Percentiles rank a stretch among this genome's conserved stretches.
Conservation (phyloP, 1,284 basidiomycete species). For the Mrakiaceae sp. region DNA sequence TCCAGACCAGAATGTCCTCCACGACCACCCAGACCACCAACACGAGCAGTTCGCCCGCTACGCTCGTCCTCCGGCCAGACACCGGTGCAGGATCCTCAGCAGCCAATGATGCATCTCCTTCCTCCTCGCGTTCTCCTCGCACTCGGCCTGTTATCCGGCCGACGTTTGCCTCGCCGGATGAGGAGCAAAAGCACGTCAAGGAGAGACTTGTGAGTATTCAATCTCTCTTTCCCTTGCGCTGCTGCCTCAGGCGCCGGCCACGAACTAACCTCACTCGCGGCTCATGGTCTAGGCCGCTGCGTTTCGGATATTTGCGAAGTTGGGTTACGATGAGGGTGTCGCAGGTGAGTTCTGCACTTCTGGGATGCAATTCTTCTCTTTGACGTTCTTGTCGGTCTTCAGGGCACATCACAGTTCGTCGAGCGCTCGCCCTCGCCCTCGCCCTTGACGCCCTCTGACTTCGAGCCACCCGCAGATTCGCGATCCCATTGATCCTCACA, state of each 20-base stretch:
- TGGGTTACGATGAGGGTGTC: constrained; percentile 51
- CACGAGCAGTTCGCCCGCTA: not conserved
- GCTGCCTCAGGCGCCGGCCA: constrained; percentile 18
- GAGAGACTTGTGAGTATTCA: constrained; percentile 43
- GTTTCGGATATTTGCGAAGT: constrained; percentile 36
- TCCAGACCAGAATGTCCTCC: no score
- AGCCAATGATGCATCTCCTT: no score
- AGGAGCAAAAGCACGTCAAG: constrained; percentile 44
- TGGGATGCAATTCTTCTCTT: no score
- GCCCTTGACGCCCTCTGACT: no score
- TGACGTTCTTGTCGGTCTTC: no score
- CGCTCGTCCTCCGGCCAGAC: not conserved
- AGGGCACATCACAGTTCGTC: constrained; percentile 46
- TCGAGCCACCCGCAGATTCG: constrained; percentile 28
- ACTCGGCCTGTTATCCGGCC: constrained; percentile 20
- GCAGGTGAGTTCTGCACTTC: constrained; percentile 23
- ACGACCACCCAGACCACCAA: not conserved
- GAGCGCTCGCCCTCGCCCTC: no score
- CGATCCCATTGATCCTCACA: constrained; percentile 43
- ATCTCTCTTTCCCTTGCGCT: constrained; percentile 32
- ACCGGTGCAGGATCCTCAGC: no score
- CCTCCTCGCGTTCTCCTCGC: not conserved
- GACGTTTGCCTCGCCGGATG: constrained; percentile 35
- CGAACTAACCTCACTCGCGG: constrained; percentile 27
- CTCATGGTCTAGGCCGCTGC: not conserved